Evolutionary conservation across 1,139 yeast genomes (phyloP).

Genomic region (Lodderomyces orthopsilosis): DNA sequence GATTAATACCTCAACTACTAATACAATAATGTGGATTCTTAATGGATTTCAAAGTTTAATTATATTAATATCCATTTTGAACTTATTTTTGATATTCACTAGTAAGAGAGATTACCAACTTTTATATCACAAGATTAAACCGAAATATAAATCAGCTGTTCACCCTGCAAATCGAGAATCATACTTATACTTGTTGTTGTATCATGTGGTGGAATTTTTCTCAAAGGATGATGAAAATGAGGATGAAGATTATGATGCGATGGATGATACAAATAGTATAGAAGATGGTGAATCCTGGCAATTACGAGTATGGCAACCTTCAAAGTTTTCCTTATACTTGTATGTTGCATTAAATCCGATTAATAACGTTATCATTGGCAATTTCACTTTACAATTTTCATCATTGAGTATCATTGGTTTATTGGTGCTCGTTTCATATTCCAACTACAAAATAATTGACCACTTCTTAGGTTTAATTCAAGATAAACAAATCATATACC

Average conservation of each 20-base stretch:
- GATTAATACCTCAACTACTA: slow-evolving; percentile 8
- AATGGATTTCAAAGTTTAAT: slow-evolving; percentile 17
- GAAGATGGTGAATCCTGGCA: slow-evolving; percentile 44
- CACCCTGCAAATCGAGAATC: slow-evolving; percentile 13
- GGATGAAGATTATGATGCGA: slow-evolving; percentile 7
- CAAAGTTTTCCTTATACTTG: slow-evolving; percentile 46
- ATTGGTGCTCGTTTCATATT: slow-evolving; percentile 34
- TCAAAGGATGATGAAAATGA: slow-evolving; percentile 10
- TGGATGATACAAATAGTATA: slow-evolving; percentile 14
- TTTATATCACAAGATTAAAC: slow-evolving; percentile 31
- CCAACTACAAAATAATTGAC: slow-evolving; percentile 36
- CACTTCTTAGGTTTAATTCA: slow-evolving; percentile 47
- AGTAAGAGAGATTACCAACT: slow-evolving; percentile 40
- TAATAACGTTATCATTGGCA: slow-evolving; percentile 37
- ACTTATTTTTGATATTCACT: slow-evolving; percentile 29
- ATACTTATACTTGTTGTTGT: slow-evolving; percentile 8
- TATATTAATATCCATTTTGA: slow-evolving; percentile 23
- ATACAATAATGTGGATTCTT: slow-evolving; percentile 21
- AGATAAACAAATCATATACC: slow-evolving; percentile 61
- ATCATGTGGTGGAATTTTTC: slow-evolving; percentile 11
- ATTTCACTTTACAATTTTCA: slow-evolving; percentile 30
- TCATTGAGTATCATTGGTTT: slow-evolving; percentile 37
- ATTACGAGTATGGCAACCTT: slow-evolving; percentile 59
- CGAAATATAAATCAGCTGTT: slow-evolving; percentile 37
- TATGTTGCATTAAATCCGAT: slow-evolving; percentile 59